phyloP scores from a whole-genome alignment of 345 rosid species.

The Sonneratia alba region DNA sequence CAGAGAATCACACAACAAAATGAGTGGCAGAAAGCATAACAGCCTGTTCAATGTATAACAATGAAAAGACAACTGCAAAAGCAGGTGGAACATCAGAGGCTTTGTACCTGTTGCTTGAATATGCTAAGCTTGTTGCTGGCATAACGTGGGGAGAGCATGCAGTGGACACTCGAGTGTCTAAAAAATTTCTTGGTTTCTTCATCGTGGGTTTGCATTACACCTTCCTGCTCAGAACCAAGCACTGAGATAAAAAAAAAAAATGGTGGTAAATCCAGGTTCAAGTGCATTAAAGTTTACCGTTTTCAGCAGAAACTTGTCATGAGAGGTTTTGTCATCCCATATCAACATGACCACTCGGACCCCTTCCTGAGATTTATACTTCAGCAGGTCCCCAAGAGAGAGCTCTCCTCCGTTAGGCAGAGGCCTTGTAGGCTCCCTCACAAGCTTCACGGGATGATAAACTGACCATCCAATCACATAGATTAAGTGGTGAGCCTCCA shows the following conservation, averaged over 20 bases:
- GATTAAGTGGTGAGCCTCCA: constrained; percentile 55
- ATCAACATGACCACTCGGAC: constrained; percentile 49
- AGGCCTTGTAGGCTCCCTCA: constrained; percentile 51
- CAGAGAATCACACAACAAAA: constrained; percentile 14
- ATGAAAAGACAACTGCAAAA: constrained; percentile 18
- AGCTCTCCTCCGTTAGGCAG: constrained; percentile 50
- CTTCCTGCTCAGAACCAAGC: constrained; percentile 27
- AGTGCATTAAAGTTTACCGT: constrained; percentile 24
- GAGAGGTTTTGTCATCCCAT: constrained; percentile 79
- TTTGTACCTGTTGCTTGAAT: constrained; percentile 64
- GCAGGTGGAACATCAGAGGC: constrained; percentile 50
- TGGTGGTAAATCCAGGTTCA: neutral
- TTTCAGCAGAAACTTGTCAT: constrained; percentile 46
- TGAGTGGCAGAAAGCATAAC: neutral
- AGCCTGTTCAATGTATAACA: neutral
- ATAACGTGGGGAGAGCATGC: constrained; percentile 65
- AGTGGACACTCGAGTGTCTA: constrained; percentile 43
- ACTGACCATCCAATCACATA: constrained; percentile 64
- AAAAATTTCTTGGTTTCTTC: constrained; percentile 63
- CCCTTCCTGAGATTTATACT: constrained; percentile 66
- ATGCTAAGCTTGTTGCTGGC: constrained; percentile 64
- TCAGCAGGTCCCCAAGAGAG: constrained; percentile 49
- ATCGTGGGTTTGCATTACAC: constrained; percentile 75
- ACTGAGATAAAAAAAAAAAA: neutral
- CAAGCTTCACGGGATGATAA: constrained; percentile 45